These are phyloP conservation scores for Arbutus unedo DNA, from an alignment of 148 eudicot genomes.

Conservation along the genomic window DNA sequence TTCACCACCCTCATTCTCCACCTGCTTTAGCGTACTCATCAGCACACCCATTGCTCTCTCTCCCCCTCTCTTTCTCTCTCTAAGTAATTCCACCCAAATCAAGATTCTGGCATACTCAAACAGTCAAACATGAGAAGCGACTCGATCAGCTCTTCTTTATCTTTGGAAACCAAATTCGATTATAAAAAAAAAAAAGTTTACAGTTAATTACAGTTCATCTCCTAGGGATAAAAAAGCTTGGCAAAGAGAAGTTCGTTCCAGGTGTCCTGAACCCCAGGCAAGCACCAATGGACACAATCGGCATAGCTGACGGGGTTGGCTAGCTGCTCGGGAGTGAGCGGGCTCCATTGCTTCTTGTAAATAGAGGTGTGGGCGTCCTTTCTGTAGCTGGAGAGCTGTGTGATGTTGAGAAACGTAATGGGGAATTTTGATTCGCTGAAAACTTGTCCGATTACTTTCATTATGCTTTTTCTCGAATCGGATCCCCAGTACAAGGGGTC, in stretches of 20 bases:
- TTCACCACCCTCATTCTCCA: too few species aligned
- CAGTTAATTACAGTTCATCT: neutral
- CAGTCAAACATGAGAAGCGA: too few species aligned
- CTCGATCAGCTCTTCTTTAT: too few species aligned
- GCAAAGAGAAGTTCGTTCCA: constrained; percentile 92
- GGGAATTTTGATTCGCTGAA: constrained; percentile 56
- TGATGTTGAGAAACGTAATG: constrained; percentile 78
- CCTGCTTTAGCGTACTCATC: too few species aligned
- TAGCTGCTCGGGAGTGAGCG: constrained; percentile 64
- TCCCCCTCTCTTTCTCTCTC: too few species aligned
- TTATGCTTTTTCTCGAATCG: constrained; percentile 58
- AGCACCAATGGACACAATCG: constrained; percentile 92
- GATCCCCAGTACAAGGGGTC: constrained; percentile 82
- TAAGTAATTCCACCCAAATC: too few species aligned
- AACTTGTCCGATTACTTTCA: constrained; percentile 71
- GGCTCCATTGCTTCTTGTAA: constrained; percentile 88
- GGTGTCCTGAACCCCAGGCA: constrained; percentile 90
- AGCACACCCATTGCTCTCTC: too few species aligned
- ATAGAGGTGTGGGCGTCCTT: constrained; percentile 93
- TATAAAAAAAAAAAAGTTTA: neutral
- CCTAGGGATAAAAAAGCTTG: constrained; percentile 78
- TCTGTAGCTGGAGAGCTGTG: constrained; percentile 70
- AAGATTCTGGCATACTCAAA: too few species aligned
- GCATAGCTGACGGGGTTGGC: constrained; percentile 83
- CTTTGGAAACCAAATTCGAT: too few species aligned